Conservation (phyloP, 352 stramenopile genomes). For the Proteromonas lacertae region DNA sequence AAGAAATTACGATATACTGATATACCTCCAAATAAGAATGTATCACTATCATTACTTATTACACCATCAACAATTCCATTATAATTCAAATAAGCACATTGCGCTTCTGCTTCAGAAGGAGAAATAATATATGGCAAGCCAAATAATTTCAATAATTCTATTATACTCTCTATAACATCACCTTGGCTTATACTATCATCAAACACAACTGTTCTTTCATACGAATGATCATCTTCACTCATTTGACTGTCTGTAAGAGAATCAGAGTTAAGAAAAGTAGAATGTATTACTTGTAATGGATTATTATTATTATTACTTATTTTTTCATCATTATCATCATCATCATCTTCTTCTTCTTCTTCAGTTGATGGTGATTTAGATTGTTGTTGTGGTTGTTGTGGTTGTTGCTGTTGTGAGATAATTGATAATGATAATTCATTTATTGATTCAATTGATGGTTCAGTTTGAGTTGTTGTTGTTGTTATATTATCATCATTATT, state of each 20-base stretch:
- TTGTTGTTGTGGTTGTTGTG: too few species aligned
- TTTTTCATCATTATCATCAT: background rate
- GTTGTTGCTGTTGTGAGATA: too few species aligned
- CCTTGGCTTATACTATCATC: slow-evolving; percentile 71
- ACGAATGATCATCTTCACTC: background rate
- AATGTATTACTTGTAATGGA: too few species aligned
- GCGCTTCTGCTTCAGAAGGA: slow-evolving; percentile 92
- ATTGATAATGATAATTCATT: too few species aligned
- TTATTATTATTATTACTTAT: too few species aligned
- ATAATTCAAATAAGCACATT: slow-evolving; percentile 74
- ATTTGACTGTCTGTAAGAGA: background rate
- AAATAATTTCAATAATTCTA: slow-evolving; percentile 73
- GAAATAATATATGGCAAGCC: slow-evolving; percentile 89
- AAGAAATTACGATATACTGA: slow-evolving; percentile 98
- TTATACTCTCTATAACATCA: slow-evolving; percentile 84
- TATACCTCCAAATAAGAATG: slow-evolving; percentile 66
- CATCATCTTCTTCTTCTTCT: background rate
- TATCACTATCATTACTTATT: slow-evolving; percentile 84
- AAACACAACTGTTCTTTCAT: slow-evolving; percentile 4
- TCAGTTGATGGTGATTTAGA: too few species aligned
- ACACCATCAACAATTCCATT: slow-evolving; percentile 75
- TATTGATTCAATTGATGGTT: too few species aligned
- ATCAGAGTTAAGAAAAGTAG: background rate
- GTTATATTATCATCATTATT: too few species aligned
- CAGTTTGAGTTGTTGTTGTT: too few species aligned